Conservation (phyloP, 2,329 filamentous ascomycete species). For the Alternaria atra region DNA sequence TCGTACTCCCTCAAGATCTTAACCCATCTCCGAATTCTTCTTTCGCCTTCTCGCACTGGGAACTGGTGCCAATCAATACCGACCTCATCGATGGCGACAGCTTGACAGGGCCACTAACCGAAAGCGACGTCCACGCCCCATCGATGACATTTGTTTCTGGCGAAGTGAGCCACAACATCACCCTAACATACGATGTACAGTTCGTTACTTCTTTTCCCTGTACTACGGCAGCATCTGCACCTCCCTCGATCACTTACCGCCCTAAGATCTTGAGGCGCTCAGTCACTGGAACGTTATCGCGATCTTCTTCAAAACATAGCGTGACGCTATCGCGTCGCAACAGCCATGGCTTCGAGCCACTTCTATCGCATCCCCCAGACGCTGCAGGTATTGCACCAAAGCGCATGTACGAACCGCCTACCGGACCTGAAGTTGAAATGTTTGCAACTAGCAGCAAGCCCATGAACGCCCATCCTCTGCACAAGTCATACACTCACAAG, state of each 20-base stretch:
- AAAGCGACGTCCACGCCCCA: constrained; percentile 38
- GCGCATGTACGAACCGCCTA: constrained; percentile 31
- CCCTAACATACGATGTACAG: constrained; percentile 60
- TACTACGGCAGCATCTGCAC: constrained; percentile 51
- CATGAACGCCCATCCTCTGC: constrained; percentile 52
- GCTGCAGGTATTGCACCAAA: constrained; percentile 38
- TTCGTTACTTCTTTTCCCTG: constrained; percentile 66
- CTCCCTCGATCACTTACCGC: constrained; percentile 22
- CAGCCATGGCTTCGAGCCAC: constrained; percentile 47
- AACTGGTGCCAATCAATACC: constrained; percentile 32
- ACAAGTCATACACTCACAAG: constrained; percentile 50
- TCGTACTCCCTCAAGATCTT: constrained; percentile 50
- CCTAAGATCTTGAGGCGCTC: constrained; percentile 38
- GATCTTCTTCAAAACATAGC: constrained; percentile 46
- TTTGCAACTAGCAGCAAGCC: constrained; percentile 25
- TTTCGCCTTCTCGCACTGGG: constrained; percentile 40
- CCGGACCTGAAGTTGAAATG: constrained; percentile 19
- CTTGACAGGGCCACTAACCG: constrained; percentile 19
- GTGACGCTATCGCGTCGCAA: constrained; percentile 40
- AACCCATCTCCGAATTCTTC: constrained; percentile 23
- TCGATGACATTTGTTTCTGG: constrained; percentile 47
- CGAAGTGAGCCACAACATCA: constrained; percentile 29
- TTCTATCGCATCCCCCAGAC: constrained; percentile 46
- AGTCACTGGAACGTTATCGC: constrained; percentile 34
- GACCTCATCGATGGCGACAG: constrained; percentile 38